A percentile compares a stretch with the other conserved stretches of the same genome.
These are phyloP conservation scores for Pythium phragmiticola DNA, from an alignment of 352 stramenopile genomes.

Conservation along the genomic window DNA sequence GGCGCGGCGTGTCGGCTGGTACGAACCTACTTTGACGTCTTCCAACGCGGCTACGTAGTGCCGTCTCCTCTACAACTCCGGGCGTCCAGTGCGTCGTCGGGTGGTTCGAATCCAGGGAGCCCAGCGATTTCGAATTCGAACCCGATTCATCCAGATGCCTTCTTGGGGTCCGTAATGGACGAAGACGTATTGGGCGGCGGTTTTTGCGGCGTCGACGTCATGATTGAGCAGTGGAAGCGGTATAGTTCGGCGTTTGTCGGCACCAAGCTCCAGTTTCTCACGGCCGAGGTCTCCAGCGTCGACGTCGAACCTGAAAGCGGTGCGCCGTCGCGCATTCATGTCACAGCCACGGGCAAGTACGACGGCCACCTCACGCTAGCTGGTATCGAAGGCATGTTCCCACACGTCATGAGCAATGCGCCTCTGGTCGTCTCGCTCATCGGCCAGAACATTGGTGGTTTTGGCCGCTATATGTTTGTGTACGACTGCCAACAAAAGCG, in stretches of 20 bases:
- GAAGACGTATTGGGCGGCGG: constrained; percentile 15
- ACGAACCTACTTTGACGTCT: constrained; percentile 21
- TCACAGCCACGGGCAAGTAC: constrained; percentile 19
- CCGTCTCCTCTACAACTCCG: background rate
- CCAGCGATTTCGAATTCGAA: too few species aligned
- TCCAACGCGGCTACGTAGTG: constrained; percentile 14
- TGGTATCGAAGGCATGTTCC: constrained; percentile 21
- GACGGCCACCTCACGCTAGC: constrained; percentile 18
- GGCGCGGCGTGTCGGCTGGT: constrained; percentile 17
- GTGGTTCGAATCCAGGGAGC: too few species aligned
- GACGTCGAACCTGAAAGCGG: constrained; percentile 17
- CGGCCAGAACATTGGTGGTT: constrained; percentile 14
- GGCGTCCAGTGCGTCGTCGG: too few species aligned
- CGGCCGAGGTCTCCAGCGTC: constrained; percentile 11
- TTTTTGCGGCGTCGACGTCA: constrained; percentile 15
- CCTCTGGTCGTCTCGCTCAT: constrained; percentile 18
- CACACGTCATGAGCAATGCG: constrained; percentile 15
- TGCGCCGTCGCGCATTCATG: constrained; percentile 1
- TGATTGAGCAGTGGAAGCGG: constrained; percentile 28
- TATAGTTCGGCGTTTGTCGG: constrained; percentile 18
- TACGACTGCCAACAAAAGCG: constrained; percentile 17
- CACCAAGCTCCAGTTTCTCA: constrained; percentile 17
- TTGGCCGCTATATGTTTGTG: constrained; percentile 20
- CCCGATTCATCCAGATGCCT: constrained; percentile 6
- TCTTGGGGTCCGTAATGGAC: constrained; percentile 17